Conservation (phyloP, 2,329 filamentous ascomycete species). For the Cryphonectria radicalis region DNA sequence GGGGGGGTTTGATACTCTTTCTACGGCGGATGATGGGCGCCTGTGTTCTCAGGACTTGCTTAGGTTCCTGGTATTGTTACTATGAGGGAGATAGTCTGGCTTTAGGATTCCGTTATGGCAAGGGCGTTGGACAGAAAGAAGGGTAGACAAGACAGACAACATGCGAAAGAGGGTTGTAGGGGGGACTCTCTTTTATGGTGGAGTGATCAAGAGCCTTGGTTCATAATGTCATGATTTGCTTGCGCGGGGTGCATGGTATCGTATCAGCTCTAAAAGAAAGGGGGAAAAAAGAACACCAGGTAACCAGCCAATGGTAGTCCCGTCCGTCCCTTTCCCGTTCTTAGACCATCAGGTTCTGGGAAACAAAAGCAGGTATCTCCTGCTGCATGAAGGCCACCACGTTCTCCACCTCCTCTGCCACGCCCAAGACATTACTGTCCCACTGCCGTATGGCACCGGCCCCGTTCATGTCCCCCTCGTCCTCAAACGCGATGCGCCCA, state of each 20-base stretch:
- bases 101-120: neutral
- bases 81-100: neutral
- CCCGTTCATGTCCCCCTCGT: constrained; percentile 64
- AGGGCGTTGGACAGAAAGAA: constrained; percentile 7
- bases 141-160: neutral
- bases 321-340: neutral
- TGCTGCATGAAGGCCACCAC: constrained; percentile 81
- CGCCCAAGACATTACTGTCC: constrained; percentile 84
- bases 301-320: neutral
- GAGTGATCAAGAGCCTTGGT: neutral
- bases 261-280: neutral
- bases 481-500: constrained; percentile 83
- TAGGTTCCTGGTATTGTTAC: neutral
- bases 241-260: constrained; percentile 10
- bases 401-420: constrained; percentile 89
- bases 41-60: neutral
- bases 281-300: neutral
- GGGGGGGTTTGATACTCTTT: too few relatives aligned
- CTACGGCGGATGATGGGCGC: neutral
- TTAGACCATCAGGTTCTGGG: constrained; percentile 30
- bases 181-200: neutral
- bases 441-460: constrained; percentile 79
- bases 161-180: neutral
- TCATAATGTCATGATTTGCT: constrained; percentile 10
- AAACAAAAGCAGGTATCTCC: constrained; percentile 68